Conservation (phyloP, 2,329 filamentous ascomycete species). For the Plectosphaerella sp. region DNA sequence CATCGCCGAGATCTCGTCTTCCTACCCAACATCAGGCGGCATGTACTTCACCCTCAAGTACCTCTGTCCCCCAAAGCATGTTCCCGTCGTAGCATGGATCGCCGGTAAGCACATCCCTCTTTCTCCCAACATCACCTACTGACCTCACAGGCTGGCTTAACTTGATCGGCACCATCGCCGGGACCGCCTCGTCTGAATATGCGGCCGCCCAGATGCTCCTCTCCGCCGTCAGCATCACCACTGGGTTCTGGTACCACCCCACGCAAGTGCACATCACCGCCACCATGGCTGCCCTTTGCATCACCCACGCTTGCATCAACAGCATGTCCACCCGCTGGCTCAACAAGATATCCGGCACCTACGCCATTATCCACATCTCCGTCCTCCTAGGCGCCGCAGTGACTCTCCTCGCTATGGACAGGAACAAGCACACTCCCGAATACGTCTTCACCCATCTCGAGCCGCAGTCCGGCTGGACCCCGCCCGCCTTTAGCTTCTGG, state of each 20-base stretch:
- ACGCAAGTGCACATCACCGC: slow-evolving; percentile 42
- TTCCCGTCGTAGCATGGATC: slow-evolving; percentile 46
- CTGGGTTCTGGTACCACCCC: slow-evolving; percentile 41
- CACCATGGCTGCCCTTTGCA: slow-evolving; percentile 50
- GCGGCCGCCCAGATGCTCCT: slow-evolving; percentile 52
- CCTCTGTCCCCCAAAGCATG: slow-evolving; percentile 40
- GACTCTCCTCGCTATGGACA: slow-evolving; percentile 43
- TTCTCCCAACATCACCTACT: not conserved
- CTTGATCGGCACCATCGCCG: slow-evolving; percentile 46
- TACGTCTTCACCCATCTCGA: slow-evolving; percentile 54
- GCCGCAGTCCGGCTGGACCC: slow-evolving; percentile 47
- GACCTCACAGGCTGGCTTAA: slow-evolving; percentile 41
- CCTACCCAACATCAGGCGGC: slow-evolving; percentile 47
- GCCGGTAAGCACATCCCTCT: not conserved
- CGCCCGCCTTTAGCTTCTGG: slow-evolving; percentile 50
- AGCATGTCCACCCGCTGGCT: slow-evolving; percentile 53
- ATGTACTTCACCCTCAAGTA: slow-evolving; percentile 53
- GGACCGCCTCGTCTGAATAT: slow-evolving; percentile 53
- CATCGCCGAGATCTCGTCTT: slow-evolving; percentile 52
- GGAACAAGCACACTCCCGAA: slow-evolving; percentile 43
- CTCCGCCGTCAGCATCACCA: slow-evolving; percentile 47
- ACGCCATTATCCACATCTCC: slow-evolving; percentile 52
- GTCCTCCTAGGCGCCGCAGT: slow-evolving; percentile 47
- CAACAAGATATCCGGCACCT: slow-evolving; percentile 52
- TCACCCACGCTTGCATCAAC: slow-evolving; percentile 49